Evolutionary conservation across 2,329 filamentous ascomycete genomes (phyloP).

Genomic region (Aureobasidium namibiae): DNA sequence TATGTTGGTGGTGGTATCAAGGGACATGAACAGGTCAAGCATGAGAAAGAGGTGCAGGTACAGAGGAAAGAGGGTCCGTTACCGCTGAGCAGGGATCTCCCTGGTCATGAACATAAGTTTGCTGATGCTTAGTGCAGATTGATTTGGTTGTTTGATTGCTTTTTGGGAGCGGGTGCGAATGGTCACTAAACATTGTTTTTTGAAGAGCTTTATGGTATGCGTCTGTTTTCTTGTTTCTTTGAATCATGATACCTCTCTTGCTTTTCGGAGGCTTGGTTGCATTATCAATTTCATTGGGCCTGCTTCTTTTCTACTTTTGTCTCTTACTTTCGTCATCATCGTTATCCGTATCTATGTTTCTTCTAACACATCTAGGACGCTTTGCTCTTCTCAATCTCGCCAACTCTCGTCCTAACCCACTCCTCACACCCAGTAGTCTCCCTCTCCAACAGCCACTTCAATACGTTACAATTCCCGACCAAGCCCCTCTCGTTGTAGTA

Average conservation of each 20-base stretch:
- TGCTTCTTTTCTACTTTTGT: background rate
- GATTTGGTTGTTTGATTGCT: background rate
- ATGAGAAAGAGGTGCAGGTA: background rate
- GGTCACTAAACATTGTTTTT: background rate
- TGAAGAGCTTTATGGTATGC: background rate
- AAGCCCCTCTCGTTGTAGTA: slow-evolving; percentile 19
- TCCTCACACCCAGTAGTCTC: slow-evolving; percentile 14
- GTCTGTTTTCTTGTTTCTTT: background rate
- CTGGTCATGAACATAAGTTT: slow-evolving; percentile 1
- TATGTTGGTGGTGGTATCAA: background rate
- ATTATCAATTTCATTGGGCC: background rate
- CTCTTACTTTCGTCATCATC: background rate
- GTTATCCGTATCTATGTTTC: background rate
- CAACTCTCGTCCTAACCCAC: slow-evolving; percentile 14
- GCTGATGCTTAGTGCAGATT: slow-evolving; percentile 2
- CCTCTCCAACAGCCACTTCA: slow-evolving; percentile 18
- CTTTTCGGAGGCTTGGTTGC: background rate
- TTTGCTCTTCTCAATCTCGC: background rate
- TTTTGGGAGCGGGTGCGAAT: background rate
- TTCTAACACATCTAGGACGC: background rate
- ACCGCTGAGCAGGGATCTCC: slow-evolving; percentile 1
- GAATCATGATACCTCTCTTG: background rate
- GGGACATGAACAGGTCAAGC: background rate
- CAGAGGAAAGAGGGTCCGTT: slow-evolving; percentile 6
- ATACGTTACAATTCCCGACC: slow-evolving; percentile 18